A percentile compares a stretch with the other conserved stretches of the same genome.
Evolutionary conservation across 768 basidiomycete genomes (phyloP).

Genomic region (Panaeolus papilionaceus): DNA sequence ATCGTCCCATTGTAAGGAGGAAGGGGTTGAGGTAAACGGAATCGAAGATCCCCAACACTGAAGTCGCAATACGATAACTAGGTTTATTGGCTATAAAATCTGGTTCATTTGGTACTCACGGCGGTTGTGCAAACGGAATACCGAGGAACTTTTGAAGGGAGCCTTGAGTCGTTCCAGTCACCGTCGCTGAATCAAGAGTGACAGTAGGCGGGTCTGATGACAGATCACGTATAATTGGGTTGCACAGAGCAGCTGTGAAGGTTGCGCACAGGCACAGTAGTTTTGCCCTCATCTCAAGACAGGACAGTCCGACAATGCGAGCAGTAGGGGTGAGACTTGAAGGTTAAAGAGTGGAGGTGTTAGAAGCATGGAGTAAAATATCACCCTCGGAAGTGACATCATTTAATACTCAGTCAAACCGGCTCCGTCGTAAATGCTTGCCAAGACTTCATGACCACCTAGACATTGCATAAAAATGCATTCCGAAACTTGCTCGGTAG

Average conservation of each 20-base stretch:
- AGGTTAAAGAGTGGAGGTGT: background rate
- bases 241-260: slow-evolving; percentile 5
- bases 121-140: slow-evolving; percentile 54
- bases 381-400: background rate
- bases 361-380: background rate
- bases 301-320: background rate
- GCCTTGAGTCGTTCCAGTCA: slow-evolving; percentile 46
- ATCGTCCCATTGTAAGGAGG: slow-evolving; percentile 42
- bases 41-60: slow-evolving; percentile 43
- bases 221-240: background rate
- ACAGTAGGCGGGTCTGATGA: slow-evolving; percentile 37
- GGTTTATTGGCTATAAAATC: background rate
- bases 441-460: too few relatives aligned
- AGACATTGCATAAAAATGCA: background rate
- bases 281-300: background rate
- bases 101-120: slow-evolving; percentile 36
- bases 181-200: slow-evolving; percentile 46
- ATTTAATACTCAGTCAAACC: background rate
- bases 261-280: background rate
- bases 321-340: background rate
- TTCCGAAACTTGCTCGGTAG: slow-evolving; percentile 2
- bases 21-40: slow-evolving; percentile 46
- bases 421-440: too few relatives aligned
- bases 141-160: slow-evolving; percentile 48
- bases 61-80: background rate